Evolutionary conservation across 1,284 basidiomycete genomes (phyloP), one percentile per base, ranked within the genome.

Genomic region (Tetrapyrgos nigripes): DNA sequence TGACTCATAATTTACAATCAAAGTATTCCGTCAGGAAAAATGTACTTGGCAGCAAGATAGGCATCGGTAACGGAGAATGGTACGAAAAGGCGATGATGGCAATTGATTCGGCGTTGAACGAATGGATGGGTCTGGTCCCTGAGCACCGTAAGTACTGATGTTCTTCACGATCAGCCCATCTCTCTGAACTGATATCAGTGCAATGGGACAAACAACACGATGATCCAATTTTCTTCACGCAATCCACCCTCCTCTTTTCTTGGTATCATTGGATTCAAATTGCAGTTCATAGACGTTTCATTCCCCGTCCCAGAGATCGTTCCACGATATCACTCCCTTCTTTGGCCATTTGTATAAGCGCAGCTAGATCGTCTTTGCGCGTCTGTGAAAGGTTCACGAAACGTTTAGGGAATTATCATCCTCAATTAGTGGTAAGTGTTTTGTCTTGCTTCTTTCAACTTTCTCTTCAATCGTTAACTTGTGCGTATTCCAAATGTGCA

Each of bases 291-390:
- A 82, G 92, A 9, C 89, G 90, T 0, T 94, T 93, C 74, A 92
- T 94, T 58, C 89, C 91, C 0, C 84, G 86, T 1, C 82, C 83
- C 1, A 77, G 79, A 47, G 83, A 84, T 59, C 80, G 81, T 0
- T 83, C 85, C n/a, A n/a, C n/a, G 1, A 8, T 40, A 40, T 78
- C 85, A 69, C 87, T 78, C 57, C 89, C 92, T 0, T 92, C 91
- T 0, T 79, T 94, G 11, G 88, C 91, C 0, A 94, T 95, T 50
- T 94, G 93, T 70, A 88, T 88, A n/a, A 94, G 92, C 62, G 93
- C 93, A 1, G 91, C 93, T 0, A 79, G 92, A n/a, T 87, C 88
- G 3, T 91, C 88, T 60, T 85, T 84, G 35, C 91, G 91, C 67
- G 82, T 94, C 28, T 76, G 88, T 28, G 87, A n/a, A n/a, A 92